Conservation (phyloP, 345 rosid species). For the Brassica nigra region DNA sequence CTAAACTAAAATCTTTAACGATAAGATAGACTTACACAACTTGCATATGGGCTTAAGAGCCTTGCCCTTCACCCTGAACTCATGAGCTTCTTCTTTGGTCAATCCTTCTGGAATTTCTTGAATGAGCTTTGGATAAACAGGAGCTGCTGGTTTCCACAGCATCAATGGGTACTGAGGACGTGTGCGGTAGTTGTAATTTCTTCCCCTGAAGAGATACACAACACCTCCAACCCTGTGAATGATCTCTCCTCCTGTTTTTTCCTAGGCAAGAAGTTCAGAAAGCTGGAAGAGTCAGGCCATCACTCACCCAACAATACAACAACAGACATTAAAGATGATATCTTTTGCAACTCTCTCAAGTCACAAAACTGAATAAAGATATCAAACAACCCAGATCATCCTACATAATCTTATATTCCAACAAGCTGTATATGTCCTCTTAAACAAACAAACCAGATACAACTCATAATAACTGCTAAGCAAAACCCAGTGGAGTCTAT, state of each 20-base stretch:
- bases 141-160: constrained; percentile 99
- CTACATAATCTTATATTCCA: not conserved
- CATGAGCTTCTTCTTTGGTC: constrained; percentile 70
- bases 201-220: constrained; percentile 85
- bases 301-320: not conserved
- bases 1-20: not conserved
- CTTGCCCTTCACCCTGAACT: constrained; percentile 66
- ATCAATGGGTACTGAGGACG: constrained; percentile 84
- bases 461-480: no score
- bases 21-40: constrained; percentile 53
- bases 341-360: constrained; percentile 15
- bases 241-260: constrained; percentile 80
- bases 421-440: not conserved
- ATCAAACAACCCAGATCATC: not conserved
- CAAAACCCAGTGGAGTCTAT: not conserved
- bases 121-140: constrained; percentile 92
- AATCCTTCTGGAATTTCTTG: constrained; percentile 89
- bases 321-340: not conserved
- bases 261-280: constrained; percentile 43
- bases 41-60: constrained; percentile 79
- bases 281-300: not conserved
- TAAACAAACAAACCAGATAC: no score
- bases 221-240: constrained; percentile 80
- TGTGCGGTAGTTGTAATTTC: constrained; percentile 75
- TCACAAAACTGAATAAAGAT: not conserved